phyloP scores from a whole-genome alignment of 768 basidiomycete species.

The Mycena belliarum region DNA sequence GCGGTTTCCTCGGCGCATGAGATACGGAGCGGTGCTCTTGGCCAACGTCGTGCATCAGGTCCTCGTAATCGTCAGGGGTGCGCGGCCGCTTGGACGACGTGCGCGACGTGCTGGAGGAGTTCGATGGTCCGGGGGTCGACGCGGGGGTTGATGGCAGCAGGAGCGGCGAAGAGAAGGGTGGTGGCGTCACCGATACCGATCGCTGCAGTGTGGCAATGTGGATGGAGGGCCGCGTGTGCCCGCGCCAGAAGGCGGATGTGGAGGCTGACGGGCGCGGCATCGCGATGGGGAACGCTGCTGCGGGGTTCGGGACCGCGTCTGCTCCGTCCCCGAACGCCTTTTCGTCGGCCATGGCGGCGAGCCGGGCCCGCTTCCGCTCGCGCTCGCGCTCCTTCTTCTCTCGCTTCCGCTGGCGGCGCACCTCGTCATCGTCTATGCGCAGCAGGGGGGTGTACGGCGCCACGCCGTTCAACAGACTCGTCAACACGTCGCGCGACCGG shows the following conservation, averaged over 20 bases:
- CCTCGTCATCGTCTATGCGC: constrained; percentile 50
- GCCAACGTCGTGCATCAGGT: constrained; percentile 28
- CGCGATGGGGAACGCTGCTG: constrained; percentile 33
- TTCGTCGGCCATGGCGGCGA: constrained; percentile 35
- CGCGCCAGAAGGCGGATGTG: constrained; percentile 63
- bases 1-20: constrained; percentile 53
- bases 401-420: constrained; percentile 53
- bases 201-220: constrained; percentile 70
- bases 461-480: constrained; percentile 77
- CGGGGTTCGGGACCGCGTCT: constrained; percentile 22
- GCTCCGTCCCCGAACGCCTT: constrained; percentile 27
- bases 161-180: constrained; percentile 47
- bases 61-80: constrained; percentile 68
- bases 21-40: constrained; percentile 22
- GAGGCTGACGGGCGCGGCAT: constrained; percentile 28
- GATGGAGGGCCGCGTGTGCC: constrained; percentile 60
- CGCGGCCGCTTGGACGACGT: constrained; percentile 80
- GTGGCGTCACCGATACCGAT: constrained; percentile 74
- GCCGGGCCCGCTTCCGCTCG: constrained; percentile 46
- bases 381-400: constrained; percentile 55
- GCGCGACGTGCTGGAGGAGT: constrained; percentile 70
- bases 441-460: constrained; percentile 64
- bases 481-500: constrained; percentile 74
- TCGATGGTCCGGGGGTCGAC: constrained; percentile 75
- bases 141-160: constrained; percentile 57